Base-by-base conservation (phyloP, 1,284 basidiomycete species). In the Ustanciosporium gigantosporum region DNA sequence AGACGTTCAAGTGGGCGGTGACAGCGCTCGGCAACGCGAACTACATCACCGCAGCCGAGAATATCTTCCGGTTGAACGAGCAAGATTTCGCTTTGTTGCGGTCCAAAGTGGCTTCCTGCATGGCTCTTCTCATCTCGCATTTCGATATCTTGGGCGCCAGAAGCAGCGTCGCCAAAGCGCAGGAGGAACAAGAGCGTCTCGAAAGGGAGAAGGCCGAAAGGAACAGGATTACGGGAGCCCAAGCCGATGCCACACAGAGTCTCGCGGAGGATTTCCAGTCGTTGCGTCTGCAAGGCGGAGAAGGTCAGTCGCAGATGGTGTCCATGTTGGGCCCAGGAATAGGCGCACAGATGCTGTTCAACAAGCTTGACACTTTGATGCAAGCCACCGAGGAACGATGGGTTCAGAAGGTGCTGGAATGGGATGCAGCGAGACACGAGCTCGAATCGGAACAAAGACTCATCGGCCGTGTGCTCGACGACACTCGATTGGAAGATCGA, bases 1-100 rank as follows among this genome's bases (percentile, higher is more conserved):
- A 89, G 79, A 98, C 93, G 0, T 99, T 99, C 84, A 88, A 90
- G 76, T 98, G 94, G 92, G 94, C 95, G 1, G 92, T 99, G 44
- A 90, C 89, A 43, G 93, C 95, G 4, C 84, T 99, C 16, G 91
- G 96, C 74, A 97, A 95, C 74, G 89, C 92, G 3, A 86, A 92
- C 69, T 85, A 88, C 70, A 87, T 93, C 61, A 98, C 94, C 4
- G 85, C 87, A 59, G 46, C 53, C 15, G 91, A 90, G 71, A 88
- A 88, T 78, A 98, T 99, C 67, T 84, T 97, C 15, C 87, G 92
- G 25, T 84, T 98, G 40, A 88, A 88, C 25, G 85, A 87, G 59
- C 85, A 87, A 53, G 91, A 98, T 77, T 77, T 75, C 41, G 86
- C 89, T 58, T 84, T 90, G 80, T 82, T 98, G 29, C 84, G 90